These are phyloP conservation scores for Apiospora marii DNA, from an alignment of 2,329 filamentous ascomycete species.

Conservation along the genomic window DNA sequence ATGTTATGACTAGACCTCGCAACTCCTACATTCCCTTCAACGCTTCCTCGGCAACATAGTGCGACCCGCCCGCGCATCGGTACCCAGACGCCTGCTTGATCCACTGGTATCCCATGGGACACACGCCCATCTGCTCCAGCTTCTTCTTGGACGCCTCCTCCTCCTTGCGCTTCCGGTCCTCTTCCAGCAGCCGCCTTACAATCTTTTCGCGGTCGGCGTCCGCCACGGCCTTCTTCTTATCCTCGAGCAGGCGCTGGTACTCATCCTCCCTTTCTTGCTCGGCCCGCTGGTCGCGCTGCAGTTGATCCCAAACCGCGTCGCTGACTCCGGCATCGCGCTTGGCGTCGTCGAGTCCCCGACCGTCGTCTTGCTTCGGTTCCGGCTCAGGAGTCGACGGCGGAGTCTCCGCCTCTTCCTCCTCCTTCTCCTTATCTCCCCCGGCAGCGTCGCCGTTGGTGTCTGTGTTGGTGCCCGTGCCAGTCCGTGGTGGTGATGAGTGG, in stretches of 20 bases:
- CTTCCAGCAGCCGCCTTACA: conserved; percentile 45
- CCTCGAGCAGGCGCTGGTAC: conserved; percentile 44
- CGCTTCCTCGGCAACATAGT: conserved; percentile 57
- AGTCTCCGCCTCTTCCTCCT: conserved; percentile 26
- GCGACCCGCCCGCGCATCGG: conserved; percentile 67
- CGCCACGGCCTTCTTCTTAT: conserved; percentile 30
- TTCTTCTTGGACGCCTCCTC: conserved; percentile 54
- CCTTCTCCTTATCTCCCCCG: neutral
- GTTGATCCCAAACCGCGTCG: conserved; percentile 68
- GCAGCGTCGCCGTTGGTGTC: neutral
- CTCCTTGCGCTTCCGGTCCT: conserved; percentile 48
- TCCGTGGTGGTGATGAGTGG: neutral
- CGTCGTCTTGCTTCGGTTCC: neutral
- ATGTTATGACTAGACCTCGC: neutral
- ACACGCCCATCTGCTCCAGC: conserved; percentile 61
- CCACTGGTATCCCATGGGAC: conserved; percentile 66
- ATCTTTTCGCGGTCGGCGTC: conserved; percentile 47
- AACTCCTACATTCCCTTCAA: neutral
- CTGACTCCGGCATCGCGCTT: conserved; percentile 64
- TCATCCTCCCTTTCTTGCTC: conserved; percentile 48
- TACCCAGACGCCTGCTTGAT: conserved; percentile 66
- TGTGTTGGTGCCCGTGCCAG: neutral
- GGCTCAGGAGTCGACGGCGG: neutral
- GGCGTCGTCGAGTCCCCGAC: conserved; percentile 23
- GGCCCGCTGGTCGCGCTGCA: conserved; percentile 57